Conservation (phyloP, 768 basidiomycete genomes). For the Agaricus sinodeliciosus region DNA sequence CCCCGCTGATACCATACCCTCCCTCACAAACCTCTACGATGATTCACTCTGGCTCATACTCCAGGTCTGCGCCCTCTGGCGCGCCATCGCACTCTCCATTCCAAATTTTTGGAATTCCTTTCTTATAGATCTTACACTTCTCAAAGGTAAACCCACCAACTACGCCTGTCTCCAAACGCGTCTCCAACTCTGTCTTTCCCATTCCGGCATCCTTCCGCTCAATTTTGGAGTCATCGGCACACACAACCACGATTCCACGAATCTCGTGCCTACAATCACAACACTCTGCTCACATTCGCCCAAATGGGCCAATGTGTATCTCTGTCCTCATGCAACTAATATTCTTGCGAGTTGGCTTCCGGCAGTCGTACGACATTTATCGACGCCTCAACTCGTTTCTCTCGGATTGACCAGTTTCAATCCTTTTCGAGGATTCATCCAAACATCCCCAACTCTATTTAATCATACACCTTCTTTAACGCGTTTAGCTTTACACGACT, state of each 20-base stretch:
- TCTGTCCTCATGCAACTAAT: conserved; percentile 6
- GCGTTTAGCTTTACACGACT: conserved; percentile 6
- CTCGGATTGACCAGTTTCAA: conserved; percentile 3
- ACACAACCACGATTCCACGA: not conserved
- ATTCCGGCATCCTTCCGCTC: conserved; percentile 6
- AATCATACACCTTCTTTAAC: not conserved
- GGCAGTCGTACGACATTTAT: not conserved
- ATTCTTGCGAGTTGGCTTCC: conserved; percentile 1
- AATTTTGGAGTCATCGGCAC: conserved; percentile 6
- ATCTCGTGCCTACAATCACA: conserved; percentile 1
- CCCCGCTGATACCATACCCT: not conserved
- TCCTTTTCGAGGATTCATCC: conserved; percentile 4
- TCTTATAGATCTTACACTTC: conserved; percentile 5
- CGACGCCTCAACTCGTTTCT: conserved; percentile 2
- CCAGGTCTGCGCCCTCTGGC: conserved; percentile 13
- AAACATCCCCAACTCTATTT: conserved; percentile 1
- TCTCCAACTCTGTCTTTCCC: not conserved
- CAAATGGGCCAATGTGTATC: conserved; percentile 5
- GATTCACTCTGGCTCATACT: conserved; percentile 3
- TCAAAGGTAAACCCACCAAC: not conserved
- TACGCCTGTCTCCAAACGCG: conserved; percentile 6
- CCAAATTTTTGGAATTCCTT: conserved; percentile 11
- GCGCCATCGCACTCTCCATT: conserved; percentile 7
- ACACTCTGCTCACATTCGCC: not conserved
- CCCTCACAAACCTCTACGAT: conserved; percentile 1